phyloP scores from a whole-genome alignment of 768 basidiomycete species.

The Termitomyces sp. region DNA sequence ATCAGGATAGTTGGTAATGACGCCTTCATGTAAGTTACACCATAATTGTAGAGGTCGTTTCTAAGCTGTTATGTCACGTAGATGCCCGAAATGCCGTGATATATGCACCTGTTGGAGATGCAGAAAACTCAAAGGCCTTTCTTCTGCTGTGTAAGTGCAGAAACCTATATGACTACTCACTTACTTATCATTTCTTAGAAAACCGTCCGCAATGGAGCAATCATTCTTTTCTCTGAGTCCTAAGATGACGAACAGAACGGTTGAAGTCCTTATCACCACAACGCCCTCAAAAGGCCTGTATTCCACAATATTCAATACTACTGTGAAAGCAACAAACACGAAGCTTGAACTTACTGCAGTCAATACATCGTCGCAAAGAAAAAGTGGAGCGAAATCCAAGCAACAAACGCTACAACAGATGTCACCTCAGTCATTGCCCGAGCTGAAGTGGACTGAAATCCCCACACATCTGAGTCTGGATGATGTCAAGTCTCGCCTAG shows the following conservation, averaged over 20 bases:
- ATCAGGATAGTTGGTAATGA: conserved; percentile 28
- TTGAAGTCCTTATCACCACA: conserved; percentile 7
- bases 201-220: not conserved
- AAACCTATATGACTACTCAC: not conserved
- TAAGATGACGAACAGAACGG: not conserved
- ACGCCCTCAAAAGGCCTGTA: not conserved
- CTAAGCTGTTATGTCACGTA: conserved; percentile 19
- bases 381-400: conserved; percentile 14
- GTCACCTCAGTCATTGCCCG: conserved; percentile 34
- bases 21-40: conserved; percentile 45
- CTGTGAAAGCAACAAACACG: not conserved
- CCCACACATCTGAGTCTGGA: conserved; percentile 35
- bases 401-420: conserved; percentile 22
- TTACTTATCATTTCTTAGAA: not conserved
- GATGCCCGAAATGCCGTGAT: conserved; percentile 66
- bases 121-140: conserved; percentile 57
- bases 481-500: conserved; percentile 56
- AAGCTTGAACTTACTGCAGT: not conserved
- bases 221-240: not conserved
- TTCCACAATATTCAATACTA: not conserved
- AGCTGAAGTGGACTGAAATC: conserved; percentile 51
- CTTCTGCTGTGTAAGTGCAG: conserved; percentile 48
- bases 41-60: not conserved
- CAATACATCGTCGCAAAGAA: not conserved
- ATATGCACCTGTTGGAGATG: conserved; percentile 66